Base-by-base conservation (phyloP, 2,329 filamentous ascomycete genomes). In the Aspergillus bombycis region DNA sequence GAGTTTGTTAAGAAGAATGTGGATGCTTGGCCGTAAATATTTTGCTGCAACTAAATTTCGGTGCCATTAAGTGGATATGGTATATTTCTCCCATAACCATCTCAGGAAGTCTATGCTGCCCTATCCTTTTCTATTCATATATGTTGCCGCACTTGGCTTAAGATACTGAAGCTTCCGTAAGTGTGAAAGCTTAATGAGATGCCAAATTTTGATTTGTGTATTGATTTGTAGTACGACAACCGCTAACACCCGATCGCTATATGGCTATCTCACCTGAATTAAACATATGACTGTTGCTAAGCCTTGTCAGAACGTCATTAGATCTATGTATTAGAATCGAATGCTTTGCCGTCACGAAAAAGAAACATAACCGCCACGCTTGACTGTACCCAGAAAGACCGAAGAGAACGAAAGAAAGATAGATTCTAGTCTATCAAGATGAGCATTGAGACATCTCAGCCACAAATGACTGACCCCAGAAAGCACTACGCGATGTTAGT, bases 381-480 rank as follows among this genome's bases (percentile, higher is more conserved):
- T 38, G 21, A 21, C n/a, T 55, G 30, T 53, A 55, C 11, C n/a
- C 26, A 26, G 36, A 26, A 56, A 48, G 3, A 57, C 11, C 26
- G 26, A 58, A 45, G 21, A 60, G 23, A 36, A 61, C 3, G 28
- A n/a, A 58, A 26, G n/a, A 7, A 48, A 46, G 8, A 32, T 23
- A 36, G 10, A 10, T 50, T 16, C 7, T 32, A 38, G 38, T 28
- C n/a, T 23, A 38, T 60, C 46, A 62, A 48, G 43, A 52, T 77
- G 28, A 79, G 82, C 70, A 86, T 83, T 63, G 82, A 79, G n/a
- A 81, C 65, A 97, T 84, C 79, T 96, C 93, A n/a, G 86, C 85
- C 58, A 96, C 92, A 75, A 97, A 97, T 68, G 89, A 93, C 76
- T 93, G 87, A 21, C 93, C 93, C 93, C 93, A 97, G 89, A 94